Evolutionary conservation across 2,329 filamentous ascomycete genomes (phyloP).

Genomic region (Aureobasidium sp.): DNA sequence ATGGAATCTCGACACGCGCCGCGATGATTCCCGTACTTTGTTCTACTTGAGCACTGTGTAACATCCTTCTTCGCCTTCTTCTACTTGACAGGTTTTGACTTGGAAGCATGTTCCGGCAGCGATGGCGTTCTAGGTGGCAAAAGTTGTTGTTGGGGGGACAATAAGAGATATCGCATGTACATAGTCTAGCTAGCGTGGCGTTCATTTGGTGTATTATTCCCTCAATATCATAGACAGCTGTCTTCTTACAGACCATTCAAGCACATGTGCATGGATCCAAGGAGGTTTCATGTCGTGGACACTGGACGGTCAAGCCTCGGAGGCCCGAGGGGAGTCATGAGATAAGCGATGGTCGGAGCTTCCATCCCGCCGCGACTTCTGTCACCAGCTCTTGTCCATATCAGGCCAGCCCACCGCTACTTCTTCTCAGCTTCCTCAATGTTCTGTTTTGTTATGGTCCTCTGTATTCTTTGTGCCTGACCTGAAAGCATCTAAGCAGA

Average conservation of each 20-base stretch:
- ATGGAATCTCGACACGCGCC: slow-evolving; percentile 5
- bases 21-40: not conserved
- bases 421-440: not conserved
- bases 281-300: not conserved
- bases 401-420: slow-evolving; percentile 5
- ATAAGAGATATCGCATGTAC: not conserved
- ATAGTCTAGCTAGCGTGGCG: slow-evolving; percentile 6
- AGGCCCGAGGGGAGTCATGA: not conserved
- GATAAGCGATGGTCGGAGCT: not conserved
- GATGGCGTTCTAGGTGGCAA: not conserved
- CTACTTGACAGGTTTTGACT: not conserved
- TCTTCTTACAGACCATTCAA: not conserved
- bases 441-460: not conserved
- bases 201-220: not conserved
- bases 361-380: not conserved
- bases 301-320: not conserved
- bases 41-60: not conserved
- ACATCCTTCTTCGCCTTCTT: not conserved
- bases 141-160: not conserved
- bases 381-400: not conserved
- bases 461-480: not conserved
- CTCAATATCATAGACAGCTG: not conserved
- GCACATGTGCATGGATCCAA: not conserved
- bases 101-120: not conserved
- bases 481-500: not conserved